Conservation (phyloP, 345 rosid species). For the Lepidium sativum region DNA sequence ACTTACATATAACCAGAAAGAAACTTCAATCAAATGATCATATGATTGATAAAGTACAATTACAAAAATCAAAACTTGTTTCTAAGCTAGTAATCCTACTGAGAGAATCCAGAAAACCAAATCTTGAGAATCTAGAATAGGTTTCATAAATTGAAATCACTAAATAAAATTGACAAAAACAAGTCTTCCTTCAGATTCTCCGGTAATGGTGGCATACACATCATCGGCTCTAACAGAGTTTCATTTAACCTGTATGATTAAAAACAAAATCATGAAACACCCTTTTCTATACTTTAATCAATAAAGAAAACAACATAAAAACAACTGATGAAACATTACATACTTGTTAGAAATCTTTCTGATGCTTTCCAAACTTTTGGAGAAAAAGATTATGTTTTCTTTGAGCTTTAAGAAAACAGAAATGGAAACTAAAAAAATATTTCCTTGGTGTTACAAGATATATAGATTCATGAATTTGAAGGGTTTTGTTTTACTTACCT, state of each 20-base stretch:
- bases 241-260: constrained; percentile 41
- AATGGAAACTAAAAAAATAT: neutral
- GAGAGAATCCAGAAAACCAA: neutral
- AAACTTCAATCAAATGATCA: neutral
- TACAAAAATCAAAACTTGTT: neutral
- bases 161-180: neutral
- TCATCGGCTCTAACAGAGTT: constrained; percentile 45
- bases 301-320: neutral
- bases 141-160: too few relatives aligned
- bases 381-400: constrained; percentile 37
- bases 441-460: neutral
- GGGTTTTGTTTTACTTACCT: constrained; percentile 26
- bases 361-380: constrained; percentile 33
- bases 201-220: constrained; percentile 67
- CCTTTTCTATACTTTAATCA: neutral
- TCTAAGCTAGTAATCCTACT: neutral
- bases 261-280: neutral
- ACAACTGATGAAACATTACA: constrained; percentile 3
- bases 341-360: constrained; percentile 28
- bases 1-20: neutral
- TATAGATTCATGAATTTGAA: neutral
- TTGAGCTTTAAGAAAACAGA: constrained; percentile 19
- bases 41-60: neutral
- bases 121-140: too few relatives aligned
- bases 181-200: constrained; percentile 48